phyloP scores from a whole-genome alignment of 2,329 filamentous ascomycete genomes.

The Incumbomyces delicatus region DNA sequence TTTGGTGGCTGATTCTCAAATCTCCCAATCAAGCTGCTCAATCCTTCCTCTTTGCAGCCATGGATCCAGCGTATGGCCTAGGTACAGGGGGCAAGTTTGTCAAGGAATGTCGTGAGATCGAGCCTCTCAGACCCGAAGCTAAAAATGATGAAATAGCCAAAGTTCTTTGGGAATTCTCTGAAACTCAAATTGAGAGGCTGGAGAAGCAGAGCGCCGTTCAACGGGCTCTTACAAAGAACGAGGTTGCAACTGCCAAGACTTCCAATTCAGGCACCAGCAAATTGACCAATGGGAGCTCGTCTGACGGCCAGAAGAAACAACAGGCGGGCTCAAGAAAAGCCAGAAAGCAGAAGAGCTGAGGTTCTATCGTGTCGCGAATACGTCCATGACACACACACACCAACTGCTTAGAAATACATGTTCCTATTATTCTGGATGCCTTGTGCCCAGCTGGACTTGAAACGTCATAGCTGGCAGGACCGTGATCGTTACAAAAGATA shows the following conservation, averaged over 20 bases:
- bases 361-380: background rate
- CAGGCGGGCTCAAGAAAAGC: conserved; percentile 1
- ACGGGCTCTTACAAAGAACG: conserved; percentile 49
- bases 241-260: conserved; percentile 24
- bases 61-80: conserved; percentile 64
- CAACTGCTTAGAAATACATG: background rate
- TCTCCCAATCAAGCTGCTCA: conserved; percentile 75
- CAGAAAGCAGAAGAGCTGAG: conserved; percentile 4
- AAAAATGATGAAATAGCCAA: conserved; percentile 70
- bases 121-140: conserved; percentile 63
- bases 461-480: too few species aligned
- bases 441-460: too few species aligned
- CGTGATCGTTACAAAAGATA: too few species aligned
- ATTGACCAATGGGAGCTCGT: conserved; percentile 7
- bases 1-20: conserved; percentile 85
- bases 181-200: conserved; percentile 67
- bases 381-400: background rate
- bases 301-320: background rate
- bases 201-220: conserved; percentile 69
- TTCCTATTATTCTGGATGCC: too few species aligned
- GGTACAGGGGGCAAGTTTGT: conserved; percentile 61
- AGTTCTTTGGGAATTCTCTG: conserved; percentile 81
- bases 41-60: conserved; percentile 72
- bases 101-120: conserved; percentile 78
- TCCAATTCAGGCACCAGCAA: conserved; percentile 9